phyloP scores from a whole-genome alignment of 2,329 filamentous ascomycete species.

The Trichoderma sp. region DNA sequence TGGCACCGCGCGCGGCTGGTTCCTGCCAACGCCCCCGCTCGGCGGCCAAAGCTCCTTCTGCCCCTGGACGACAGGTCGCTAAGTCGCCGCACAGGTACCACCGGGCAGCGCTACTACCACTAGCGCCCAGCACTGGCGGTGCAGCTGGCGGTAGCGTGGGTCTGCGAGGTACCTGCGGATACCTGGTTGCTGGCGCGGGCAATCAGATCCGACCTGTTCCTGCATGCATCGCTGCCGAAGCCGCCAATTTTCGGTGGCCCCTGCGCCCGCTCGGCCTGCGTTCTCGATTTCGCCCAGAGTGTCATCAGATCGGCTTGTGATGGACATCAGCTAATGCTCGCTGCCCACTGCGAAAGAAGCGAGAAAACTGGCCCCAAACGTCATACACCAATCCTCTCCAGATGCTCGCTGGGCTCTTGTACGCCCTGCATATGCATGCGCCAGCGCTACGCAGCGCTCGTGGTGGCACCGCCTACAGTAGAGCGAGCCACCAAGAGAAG shows the following conservation, averaged over 20 bases:
- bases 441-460: neutral
- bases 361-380: neutral
- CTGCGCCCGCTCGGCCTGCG: conserved; percentile 16
- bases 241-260: conserved; percentile 8
- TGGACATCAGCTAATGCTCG: neutral
- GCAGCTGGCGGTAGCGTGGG: conserved; percentile 16
- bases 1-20: conserved; percentile 25
- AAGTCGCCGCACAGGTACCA: conserved; percentile 15
- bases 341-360: neutral
- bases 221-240: conserved; percentile 30
- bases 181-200: conserved; percentile 8
- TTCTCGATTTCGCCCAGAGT: neutral
- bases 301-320: conserved; percentile 2
- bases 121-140: conserved; percentile 16
- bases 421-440: neutral
- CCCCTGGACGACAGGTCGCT: conserved; percentile 2
- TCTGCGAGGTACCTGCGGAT: conserved; percentile 8
- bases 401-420: neutral
- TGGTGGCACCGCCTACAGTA: conserved; percentile 16
- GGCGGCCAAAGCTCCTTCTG: conserved; percentile 18
- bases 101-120: neutral
- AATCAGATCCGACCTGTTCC: conserved; percentile 26
- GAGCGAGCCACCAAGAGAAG: neutral
- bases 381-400: neutral
- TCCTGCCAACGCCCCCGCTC: conserved; percentile 23